These are phyloP conservation scores for Pelargonium cotyledonis DNA, from an alignment of 441 rosid genomes.

Conservation along the genomic window DNA sequence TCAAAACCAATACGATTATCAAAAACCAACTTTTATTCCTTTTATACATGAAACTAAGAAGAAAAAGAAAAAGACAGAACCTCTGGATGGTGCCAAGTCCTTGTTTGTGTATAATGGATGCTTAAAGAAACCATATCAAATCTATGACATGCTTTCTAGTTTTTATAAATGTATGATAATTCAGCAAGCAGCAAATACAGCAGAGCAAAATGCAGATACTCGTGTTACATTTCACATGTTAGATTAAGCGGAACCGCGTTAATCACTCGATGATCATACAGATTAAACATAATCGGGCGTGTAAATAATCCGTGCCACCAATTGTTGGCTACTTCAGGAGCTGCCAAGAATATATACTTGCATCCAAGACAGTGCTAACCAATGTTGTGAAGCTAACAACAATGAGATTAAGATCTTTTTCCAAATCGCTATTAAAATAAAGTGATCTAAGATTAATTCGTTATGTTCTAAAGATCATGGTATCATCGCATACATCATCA, in stretches of 20 bases:
- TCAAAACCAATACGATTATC: background rate
- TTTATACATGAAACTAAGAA: background rate
- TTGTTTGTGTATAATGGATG: conserved; percentile 7
- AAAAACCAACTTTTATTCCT: background rate
- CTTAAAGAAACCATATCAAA: conserved; percentile 1
- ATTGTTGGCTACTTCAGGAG: background rate
- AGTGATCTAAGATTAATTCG: no score
- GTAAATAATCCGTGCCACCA: background rate
- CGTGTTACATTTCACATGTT: no score
- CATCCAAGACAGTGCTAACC: background rate
- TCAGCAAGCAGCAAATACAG: background rate
- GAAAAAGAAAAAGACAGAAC: conserved; percentile 15
- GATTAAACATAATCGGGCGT: conserved; percentile 1
- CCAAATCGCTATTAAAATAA: no score
- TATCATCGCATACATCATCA: no score
- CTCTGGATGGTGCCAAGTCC: conserved; percentile 41
- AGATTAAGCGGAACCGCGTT: no score
- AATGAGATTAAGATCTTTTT: no score
- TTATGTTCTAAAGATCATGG: no score
- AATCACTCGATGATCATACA: background rate
- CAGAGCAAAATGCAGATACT: background rate
- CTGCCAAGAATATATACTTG: conserved; percentile 6
- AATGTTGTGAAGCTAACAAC: no score
- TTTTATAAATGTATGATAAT: no score
- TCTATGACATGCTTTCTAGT: background rate